Percentiles rank a stretch among this genome's conserved stretches.
These are phyloP conservation scores for Globisporangium parvum DNA, from an alignment of 352 stramenopile genomes.

Conservation along the genomic window DNA sequence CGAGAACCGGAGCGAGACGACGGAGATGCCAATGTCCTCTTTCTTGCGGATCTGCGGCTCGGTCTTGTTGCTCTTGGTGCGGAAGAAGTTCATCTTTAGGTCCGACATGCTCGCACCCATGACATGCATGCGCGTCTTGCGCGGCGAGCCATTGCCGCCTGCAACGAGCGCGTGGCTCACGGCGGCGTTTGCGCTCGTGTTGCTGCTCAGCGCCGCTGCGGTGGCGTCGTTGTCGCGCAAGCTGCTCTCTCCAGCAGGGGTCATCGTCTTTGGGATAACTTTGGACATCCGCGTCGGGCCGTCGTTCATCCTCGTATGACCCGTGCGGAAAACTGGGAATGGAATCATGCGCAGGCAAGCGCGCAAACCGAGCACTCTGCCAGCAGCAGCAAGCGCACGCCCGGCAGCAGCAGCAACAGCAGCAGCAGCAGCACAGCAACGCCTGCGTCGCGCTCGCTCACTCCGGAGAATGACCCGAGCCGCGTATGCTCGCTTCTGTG, in stretches of 20 bases:
- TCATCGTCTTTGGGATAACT: constrained; percentile 59
- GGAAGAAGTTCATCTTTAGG: constrained; percentile 73
- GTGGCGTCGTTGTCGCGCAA: constrained; percentile 15
- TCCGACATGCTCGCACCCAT: constrained; percentile 54
- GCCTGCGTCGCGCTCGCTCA: no score
- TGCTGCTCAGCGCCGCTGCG: constrained; percentile 21
- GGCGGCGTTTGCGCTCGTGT: constrained; percentile 18
- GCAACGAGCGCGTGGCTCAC: constrained; percentile 1
- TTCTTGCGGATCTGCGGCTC: constrained; percentile 30
- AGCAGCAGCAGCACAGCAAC: no score
- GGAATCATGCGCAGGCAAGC: constrained; percentile 36
- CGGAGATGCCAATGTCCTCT: constrained; percentile 76
- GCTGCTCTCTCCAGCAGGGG: constrained; percentile 11
- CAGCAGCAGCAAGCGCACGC: no score
- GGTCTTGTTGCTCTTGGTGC: constrained; percentile 26
- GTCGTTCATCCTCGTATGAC: constrained; percentile 74
- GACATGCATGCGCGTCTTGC: constrained; percentile 39
- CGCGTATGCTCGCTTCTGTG: no score
- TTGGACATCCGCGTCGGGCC: constrained; percentile 62
- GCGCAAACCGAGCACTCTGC: no score
- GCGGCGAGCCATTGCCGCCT: constrained; percentile 15
- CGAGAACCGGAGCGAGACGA: constrained; percentile 65
- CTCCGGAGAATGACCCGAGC: no score
- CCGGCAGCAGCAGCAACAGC: no score
- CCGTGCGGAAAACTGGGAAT: constrained; percentile 71